Conservation (phyloP, 2,329 filamentous ascomycete genomes). For the Cercospora brassicicola region DNA sequence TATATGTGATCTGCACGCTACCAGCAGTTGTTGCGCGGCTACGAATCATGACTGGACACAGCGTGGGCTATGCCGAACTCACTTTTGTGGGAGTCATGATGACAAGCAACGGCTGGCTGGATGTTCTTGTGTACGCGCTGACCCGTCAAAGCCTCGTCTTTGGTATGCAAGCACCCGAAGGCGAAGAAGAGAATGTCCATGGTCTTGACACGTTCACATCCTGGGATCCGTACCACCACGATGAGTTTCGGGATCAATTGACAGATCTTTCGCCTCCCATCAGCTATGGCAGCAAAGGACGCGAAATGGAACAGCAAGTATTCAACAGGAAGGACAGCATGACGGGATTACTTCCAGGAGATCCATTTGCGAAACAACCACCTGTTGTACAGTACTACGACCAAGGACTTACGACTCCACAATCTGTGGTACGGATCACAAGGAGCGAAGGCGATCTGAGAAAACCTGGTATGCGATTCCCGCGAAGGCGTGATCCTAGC, state of each 20-base stretch:
- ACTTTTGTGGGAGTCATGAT: constrained; percentile 57
- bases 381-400: not conserved
- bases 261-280: not conserved
- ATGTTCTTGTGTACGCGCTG: constrained; percentile 58
- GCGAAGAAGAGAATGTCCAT: constrained; percentile 16
- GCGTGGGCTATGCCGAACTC: constrained; percentile 43
- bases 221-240: constrained; percentile 5
- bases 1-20: constrained; percentile 66
- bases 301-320: not conserved
- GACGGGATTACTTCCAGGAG: not conserved
- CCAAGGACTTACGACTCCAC: not conserved
- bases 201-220: constrained; percentile 21
- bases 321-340: not conserved
- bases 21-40: constrained; percentile 65
- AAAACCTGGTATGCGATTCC: not conserved
- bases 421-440: not conserved
- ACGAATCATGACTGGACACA: constrained; percentile 54
- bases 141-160: constrained; percentile 44
- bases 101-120: constrained; percentile 58
- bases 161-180: constrained; percentile 9
- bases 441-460: constrained; percentile 2
- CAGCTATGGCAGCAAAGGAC: not conserved
- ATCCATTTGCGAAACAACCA: not conserved
- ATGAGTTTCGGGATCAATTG: not conserved
- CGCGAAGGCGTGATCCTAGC: not conserved